Conservation (phyloP, 108 stramenopile genomes). For the Schizochytrium sp. region DNA sequence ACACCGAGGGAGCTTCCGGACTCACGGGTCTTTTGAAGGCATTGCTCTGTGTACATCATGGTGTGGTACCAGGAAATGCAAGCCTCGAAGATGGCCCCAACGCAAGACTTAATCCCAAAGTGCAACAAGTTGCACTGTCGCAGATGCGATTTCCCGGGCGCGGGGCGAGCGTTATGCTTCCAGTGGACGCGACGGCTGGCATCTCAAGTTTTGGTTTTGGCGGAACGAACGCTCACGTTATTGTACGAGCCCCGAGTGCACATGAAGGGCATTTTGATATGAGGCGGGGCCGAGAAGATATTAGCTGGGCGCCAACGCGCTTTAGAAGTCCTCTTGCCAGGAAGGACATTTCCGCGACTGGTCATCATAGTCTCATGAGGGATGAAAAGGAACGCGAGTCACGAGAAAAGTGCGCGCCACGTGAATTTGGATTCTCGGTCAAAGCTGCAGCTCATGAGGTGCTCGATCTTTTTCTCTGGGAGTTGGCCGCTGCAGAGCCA, state of each 20-base stretch:
- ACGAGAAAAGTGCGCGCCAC: too few species aligned
- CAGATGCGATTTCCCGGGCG: not conserved
- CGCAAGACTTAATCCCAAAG: not conserved
- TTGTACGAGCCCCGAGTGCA: not conserved
- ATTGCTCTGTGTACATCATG: not conserved
- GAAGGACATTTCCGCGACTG: too few species aligned
- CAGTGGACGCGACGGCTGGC: not conserved
- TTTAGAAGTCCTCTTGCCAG: too few species aligned
- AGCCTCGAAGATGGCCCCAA: not conserved
- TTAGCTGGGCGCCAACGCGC: too few species aligned
- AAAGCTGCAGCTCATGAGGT: too few species aligned
- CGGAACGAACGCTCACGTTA: conserved; percentile 29
- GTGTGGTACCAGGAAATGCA: not conserved
- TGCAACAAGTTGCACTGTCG: not conserved
- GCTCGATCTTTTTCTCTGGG: too few species aligned
- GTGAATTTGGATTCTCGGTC: too few species aligned
- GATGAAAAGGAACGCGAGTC: too few species aligned
- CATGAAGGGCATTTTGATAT: not conserved
- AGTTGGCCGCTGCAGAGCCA: too few species aligned
- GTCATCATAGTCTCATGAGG: too few species aligned
- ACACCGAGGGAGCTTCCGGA: conserved; percentile 27
- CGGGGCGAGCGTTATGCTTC: not conserved
- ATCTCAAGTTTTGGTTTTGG: conserved; percentile 24
- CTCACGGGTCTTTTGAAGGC: conserved; percentile 17
- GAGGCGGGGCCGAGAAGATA: too few species aligned